Conservation (phyloP, 495 filamentous ascomycete genomes). For the Lophiostoma macrostomum region DNA sequence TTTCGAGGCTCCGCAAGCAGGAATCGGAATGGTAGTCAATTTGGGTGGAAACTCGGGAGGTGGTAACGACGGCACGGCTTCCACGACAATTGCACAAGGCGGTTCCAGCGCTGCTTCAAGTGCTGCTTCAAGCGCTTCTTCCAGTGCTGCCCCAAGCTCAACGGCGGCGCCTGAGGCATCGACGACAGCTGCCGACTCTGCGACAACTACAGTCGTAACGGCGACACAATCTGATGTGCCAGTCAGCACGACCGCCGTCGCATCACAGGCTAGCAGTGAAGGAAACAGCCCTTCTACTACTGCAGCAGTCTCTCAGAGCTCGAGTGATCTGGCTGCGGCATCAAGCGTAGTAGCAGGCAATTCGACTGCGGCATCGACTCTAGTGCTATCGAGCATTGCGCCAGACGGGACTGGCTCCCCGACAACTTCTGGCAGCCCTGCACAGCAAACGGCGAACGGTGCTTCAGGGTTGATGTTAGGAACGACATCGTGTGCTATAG, state of each 20-base stretch:
- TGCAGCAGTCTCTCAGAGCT: neutral
- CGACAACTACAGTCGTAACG: neutral
- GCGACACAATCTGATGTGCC: neutral
- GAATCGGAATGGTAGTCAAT: constrained; percentile 27
- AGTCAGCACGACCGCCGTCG: neutral
- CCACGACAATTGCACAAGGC: neutral
- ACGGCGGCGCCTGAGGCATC: neutral
- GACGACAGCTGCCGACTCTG: neutral
- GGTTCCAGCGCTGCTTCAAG: constrained; percentile 1
- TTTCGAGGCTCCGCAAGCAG: constrained; percentile 17
- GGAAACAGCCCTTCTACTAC: neutral
- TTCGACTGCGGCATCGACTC: constrained; percentile 3
- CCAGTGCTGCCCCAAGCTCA: neutral
- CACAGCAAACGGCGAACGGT: constrained; percentile 12
- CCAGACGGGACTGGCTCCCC: neutral
- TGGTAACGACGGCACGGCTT: neutral
- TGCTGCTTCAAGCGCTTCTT: neutral
- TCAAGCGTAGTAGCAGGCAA: neutral
- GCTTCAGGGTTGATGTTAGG: constrained; percentile 7
- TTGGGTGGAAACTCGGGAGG: constrained; percentile 15
- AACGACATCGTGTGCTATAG: constrained; percentile 5
- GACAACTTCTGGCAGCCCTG: neutral
- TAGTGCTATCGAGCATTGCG: neutral
- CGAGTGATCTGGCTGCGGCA: constrained; percentile 2
- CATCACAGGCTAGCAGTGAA: constrained; percentile 1